Evolutionary conservation across 1,139 yeast genomes (phyloP).

Genomic region (Oligophagozyma castellii): DNA sequence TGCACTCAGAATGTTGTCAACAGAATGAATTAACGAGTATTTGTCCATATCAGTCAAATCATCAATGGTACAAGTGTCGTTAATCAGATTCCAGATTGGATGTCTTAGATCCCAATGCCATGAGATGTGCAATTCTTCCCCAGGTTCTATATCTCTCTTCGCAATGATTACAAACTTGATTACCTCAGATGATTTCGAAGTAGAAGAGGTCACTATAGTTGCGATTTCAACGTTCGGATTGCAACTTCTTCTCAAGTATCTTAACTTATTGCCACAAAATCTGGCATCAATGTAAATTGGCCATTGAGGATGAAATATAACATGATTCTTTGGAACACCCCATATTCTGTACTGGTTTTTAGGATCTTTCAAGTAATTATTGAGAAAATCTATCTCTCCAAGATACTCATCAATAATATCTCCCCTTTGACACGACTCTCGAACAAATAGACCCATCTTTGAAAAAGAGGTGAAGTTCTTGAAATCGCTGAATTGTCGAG

Average conservation of each 20-base stretch:
- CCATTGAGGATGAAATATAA: slow-evolving; percentile 36
- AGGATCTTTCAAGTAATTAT: slow-evolving; percentile 47
- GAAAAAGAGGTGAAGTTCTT: slow-evolving; percentile 53
- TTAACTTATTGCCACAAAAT: slow-evolving; percentile 58
- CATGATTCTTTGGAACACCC: slow-evolving; percentile 79
- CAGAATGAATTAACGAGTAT: slow-evolving; percentile 42
- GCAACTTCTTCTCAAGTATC: slow-evolving; percentile 70
- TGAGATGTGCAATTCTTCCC: slow-evolving; percentile 56
- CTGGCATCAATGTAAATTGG: slow-evolving; percentile 69
- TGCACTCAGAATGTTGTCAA: slow-evolving; percentile 48
- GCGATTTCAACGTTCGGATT: slow-evolving; percentile 59
- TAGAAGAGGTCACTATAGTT: slow-evolving; percentile 30
- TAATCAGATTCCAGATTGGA: slow-evolving; percentile 48
- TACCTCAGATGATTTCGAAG: slow-evolving; percentile 1
- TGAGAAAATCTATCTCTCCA: slow-evolving; percentile 60
- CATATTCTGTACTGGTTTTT: slow-evolving; percentile 67
- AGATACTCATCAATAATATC: slow-evolving; percentile 49
- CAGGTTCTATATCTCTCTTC: slow-evolving; percentile 38
- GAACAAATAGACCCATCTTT: slow-evolving; percentile 49
- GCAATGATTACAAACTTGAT: slow-evolving; percentile 26
- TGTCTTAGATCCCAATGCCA: slow-evolving; percentile 90
- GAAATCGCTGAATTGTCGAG: too few relatives aligned
- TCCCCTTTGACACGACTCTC: slow-evolving; percentile 30
- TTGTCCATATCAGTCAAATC: slow-evolving; percentile 36
- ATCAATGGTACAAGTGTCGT: slow-evolving; percentile 25